A percentile compares a stretch with the other conserved stretches of the same genome.
phyloP scores from a whole-genome alignment of 768 basidiomycete genomes.

The Lentinula edodes region DNA sequence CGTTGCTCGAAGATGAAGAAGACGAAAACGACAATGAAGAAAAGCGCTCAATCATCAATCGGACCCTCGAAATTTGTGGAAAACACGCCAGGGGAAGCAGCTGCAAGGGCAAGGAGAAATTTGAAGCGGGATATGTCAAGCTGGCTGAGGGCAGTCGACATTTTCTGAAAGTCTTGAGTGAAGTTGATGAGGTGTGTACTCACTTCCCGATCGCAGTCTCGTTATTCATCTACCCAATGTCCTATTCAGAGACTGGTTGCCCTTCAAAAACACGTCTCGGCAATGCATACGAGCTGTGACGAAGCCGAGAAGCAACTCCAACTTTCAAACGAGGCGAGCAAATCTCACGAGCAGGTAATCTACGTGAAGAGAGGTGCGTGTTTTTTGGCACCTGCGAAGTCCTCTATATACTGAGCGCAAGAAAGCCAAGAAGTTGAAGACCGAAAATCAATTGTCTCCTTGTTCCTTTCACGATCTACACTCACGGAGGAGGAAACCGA shows the following conservation, averaged over 20 bases:
- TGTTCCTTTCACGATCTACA: conserved; percentile 86
- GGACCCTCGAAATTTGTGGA: too few species aligned
- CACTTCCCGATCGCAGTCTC: background rate
- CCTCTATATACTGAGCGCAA: background rate
- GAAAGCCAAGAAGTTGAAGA: conserved; percentile 64
- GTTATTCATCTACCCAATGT: conserved; percentile 5
- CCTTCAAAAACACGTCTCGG: conserved; percentile 68
- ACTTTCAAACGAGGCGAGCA: conserved; percentile 72
- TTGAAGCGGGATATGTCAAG: conserved; percentile 73
- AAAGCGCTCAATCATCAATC: too few species aligned
- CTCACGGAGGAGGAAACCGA: conserved; percentile 68
- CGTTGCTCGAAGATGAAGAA: too few species aligned
- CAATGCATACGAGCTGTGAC: conserved; percentile 81
- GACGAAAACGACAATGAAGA: too few species aligned
- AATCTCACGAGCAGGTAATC: conserved; percentile 65
- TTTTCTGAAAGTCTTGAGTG: conserved; percentile 80
- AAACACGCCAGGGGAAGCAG: conserved; percentile 52
- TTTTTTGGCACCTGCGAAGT: background rate
- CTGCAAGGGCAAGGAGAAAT: conserved; percentile 70
- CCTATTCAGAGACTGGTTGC: conserved; percentile 71
- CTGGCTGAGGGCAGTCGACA: conserved; percentile 76
- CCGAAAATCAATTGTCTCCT: conserved; percentile 64
- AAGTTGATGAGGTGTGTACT: conserved; percentile 81
- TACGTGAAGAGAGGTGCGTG: conserved; percentile 66
- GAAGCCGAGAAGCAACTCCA: conserved; percentile 75